These are phyloP conservation scores for Fusarium chuoi DNA, from an alignment of 2,329 filamentous ascomycete species.

Conservation along the genomic window DNA sequence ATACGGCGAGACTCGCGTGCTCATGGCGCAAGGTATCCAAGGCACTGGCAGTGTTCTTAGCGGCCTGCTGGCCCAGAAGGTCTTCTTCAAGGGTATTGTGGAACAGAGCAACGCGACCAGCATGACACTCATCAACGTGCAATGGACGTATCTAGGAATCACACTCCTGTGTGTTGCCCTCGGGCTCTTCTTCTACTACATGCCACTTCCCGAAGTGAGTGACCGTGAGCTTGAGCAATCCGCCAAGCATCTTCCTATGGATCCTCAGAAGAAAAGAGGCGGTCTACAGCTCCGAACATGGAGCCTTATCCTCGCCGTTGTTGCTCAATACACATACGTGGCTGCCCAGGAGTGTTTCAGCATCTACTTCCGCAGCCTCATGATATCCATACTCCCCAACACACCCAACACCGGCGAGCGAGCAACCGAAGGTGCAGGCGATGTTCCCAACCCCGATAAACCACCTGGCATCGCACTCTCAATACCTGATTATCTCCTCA, in stretches of 20 bases:
- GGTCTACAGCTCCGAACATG: conserved; percentile 65
- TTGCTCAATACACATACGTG: conserved; percentile 83
- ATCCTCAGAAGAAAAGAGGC: conserved; percentile 60
- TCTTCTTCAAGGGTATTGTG: conserved; percentile 74
- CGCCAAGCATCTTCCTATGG: conserved; percentile 59
- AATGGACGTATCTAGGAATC: conserved; percentile 88
- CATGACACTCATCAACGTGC: conserved; percentile 74
- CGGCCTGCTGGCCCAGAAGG: conserved; percentile 76
- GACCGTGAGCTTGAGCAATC: conserved; percentile 65
- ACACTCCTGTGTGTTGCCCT: conserved; percentile 78
- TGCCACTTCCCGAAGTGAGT: conserved; percentile 70
- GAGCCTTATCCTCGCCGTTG: conserved; percentile 74
- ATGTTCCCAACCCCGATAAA: conserved; percentile 47
- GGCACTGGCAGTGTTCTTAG: conserved; percentile 79
- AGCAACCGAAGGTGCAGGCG: conserved; percentile 36
- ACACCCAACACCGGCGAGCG: conserved; percentile 32
- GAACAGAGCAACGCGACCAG: conserved; percentile 41
- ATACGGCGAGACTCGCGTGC: conserved; percentile 78
- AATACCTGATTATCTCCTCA: conserved; percentile 73
- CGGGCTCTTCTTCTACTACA: conserved; percentile 75
- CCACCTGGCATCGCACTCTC: conserved; percentile 62
- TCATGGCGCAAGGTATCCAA: conserved; percentile 80
- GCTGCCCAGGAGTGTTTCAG: conserved; percentile 76
- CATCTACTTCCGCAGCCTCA: conserved; percentile 67
- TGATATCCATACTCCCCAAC: conserved; percentile 55